A percentile compares a stretch with the other conserved stretches of the same genome.
Conservation (phyloP, 768 basidiomycete genomes). For the Sporobolomyces roseus region DNA sequence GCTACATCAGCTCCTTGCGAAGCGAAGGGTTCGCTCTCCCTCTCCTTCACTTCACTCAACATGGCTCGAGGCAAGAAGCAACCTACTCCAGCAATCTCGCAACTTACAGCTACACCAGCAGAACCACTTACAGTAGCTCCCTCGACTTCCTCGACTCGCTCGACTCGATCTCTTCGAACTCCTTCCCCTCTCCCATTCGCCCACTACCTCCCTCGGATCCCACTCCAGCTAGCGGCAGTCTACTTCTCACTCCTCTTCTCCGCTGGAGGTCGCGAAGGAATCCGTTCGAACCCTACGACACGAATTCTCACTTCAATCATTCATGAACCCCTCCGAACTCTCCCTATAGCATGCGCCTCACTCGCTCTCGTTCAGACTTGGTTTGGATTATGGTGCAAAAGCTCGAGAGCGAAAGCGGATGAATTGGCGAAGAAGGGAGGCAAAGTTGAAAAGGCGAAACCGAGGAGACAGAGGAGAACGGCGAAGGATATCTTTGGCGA, state of each 20-base stretch:
- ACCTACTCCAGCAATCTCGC: background rate
- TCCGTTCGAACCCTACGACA: background rate
- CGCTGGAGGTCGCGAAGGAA: background rate
- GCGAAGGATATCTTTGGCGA: conserved; percentile 8
- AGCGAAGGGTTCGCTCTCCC: background rate
- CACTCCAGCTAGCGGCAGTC: conserved; percentile 34
- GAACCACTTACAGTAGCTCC: background rate
- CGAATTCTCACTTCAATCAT: conserved; percentile 19
- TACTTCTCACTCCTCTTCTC: conserved; percentile 18
- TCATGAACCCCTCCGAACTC: conserved; percentile 22
- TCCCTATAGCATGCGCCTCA: conserved; percentile 17
- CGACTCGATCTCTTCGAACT: background rate
- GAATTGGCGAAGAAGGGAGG: background rate
- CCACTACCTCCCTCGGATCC: conserved; percentile 33
- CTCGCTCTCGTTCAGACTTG: conserved; percentile 28
- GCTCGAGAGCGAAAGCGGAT: conserved; percentile 3
- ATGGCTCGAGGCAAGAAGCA: conserved; percentile 18
- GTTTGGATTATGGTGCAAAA: conserved; percentile 35
- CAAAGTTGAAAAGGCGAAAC: no score
- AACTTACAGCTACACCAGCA: no score
- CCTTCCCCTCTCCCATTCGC: conserved; percentile 23
- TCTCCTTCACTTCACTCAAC: background rate
- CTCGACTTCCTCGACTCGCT: background rate
- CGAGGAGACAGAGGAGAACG: background rate
- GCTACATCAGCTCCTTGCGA: no score